Percentiles rank a stretch among this genome's conserved stretches.
These are phyloP conservation scores for Capsella bursapastoris DNA, from an alignment of 345 rosid species.

Conservation along the genomic window DNA sequence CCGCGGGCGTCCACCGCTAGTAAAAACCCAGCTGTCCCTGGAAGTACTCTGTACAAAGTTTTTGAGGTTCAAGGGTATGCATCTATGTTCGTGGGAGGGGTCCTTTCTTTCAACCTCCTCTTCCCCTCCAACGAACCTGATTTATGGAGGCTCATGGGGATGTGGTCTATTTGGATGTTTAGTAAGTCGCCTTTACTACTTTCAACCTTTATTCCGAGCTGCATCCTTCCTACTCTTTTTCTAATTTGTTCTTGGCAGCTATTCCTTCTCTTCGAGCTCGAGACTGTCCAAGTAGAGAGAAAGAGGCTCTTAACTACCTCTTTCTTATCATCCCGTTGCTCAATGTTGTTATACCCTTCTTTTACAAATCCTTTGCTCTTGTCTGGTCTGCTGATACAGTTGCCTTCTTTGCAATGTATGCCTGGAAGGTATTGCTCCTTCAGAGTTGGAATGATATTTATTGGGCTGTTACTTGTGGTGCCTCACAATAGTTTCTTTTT, in stretches of 20 bases:
- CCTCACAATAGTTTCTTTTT: constrained; percentile 9
- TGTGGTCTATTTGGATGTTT: constrained; percentile 99
- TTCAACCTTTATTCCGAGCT: not conserved
- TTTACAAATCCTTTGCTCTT: constrained; percentile 82
- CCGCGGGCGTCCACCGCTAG: constrained; percentile 92
- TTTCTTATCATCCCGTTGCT: constrained; percentile 81
- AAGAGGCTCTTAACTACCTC: constrained; percentile 93
- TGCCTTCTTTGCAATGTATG: constrained; percentile 88
- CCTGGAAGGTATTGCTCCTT: constrained; percentile 82
- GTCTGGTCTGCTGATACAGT: constrained; percentile 94
- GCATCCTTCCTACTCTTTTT: not conserved
- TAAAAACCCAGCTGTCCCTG: constrained; percentile 93
- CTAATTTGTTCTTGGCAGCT: constrained; percentile 38
- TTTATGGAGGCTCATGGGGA: constrained; percentile 94
- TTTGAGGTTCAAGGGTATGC: constrained; percentile 91
- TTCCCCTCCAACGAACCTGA: constrained; percentile 93
- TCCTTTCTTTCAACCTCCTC: constrained; percentile 80
- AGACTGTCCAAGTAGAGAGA: constrained; percentile 89
- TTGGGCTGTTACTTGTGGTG: not conserved
- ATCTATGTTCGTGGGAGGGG: constrained; percentile 82
- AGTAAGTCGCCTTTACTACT: constrained; percentile 53
- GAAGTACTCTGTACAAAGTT: constrained; percentile 74
- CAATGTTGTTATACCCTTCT: constrained; percentile 87
- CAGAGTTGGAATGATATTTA: not conserved
- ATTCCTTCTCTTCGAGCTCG: constrained; percentile 94